A percentile compares a stretch with the other conserved stretches of the same genome.
Evolutionary conservation across 345 rosid species (phyloP).

Genomic region (Moricandia moricandioides): DNA sequence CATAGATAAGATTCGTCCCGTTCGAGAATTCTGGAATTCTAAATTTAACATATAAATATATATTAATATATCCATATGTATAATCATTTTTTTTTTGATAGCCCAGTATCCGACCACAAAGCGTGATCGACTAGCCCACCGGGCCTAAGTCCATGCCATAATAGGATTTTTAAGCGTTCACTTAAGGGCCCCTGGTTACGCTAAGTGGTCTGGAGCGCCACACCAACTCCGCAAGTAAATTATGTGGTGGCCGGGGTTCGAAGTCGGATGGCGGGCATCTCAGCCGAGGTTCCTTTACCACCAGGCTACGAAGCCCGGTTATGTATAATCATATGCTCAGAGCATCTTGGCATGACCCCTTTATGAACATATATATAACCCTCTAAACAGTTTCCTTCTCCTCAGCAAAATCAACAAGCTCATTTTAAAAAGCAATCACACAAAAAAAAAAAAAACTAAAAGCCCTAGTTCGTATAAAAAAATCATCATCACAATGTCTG

Average conservation of each 20-base stretch:
- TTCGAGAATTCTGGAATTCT: slow-evolving; percentile 24
- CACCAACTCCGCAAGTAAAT: no score
- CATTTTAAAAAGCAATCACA: slow-evolving; percentile 1
- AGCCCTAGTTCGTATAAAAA: not conserved
- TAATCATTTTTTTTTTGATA: no score
- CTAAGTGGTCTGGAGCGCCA: no score
- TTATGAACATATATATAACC: slow-evolving; percentile 30
- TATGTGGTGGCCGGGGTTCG: no score
- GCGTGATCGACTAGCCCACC: no score
- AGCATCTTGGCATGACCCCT: slow-evolving; percentile 5
- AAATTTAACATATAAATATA: slow-evolving; percentile 6
- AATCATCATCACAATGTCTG: slow-evolving; percentile 51
- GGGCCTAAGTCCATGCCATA: no score
- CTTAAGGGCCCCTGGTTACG: no score
- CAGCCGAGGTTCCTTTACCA: no score
- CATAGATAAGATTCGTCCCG: slow-evolving; percentile 33
- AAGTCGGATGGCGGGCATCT: no score
- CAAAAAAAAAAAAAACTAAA: slow-evolving; percentile 22
- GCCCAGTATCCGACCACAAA: no score
- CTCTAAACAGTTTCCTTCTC: slow-evolving; percentile 15
- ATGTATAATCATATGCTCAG: slow-evolving; percentile 17
- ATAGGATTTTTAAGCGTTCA: no score
- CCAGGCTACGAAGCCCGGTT: no score
- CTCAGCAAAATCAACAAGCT: slow-evolving; percentile 29
- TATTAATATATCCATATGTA: not conserved